These are phyloP conservation scores for Primulina tabacum DNA, from an alignment of 257 asterid genomes.

Conservation along the genomic window DNA sequence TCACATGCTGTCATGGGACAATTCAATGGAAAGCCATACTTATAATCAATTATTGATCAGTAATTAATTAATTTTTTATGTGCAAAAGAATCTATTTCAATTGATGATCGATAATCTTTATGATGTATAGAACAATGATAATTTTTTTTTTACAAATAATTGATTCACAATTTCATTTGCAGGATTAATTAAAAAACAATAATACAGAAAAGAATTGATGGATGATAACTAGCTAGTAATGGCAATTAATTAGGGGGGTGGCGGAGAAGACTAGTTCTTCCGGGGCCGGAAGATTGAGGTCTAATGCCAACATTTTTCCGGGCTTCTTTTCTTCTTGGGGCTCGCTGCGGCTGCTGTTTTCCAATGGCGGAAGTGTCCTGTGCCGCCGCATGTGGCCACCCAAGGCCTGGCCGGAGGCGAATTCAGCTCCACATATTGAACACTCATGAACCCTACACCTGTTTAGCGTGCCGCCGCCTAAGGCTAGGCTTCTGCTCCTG, in stretches of 20 bases:
- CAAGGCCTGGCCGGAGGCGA: conserved; percentile 83
- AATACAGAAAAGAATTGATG: conserved; percentile 29
- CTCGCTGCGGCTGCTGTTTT: conserved; percentile 25
- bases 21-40: neutral
- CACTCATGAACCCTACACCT: conserved; percentile 75
- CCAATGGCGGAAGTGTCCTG: conserved; percentile 48
- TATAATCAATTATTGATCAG: too few relatives aligned
- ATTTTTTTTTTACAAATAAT: conserved; percentile 7
- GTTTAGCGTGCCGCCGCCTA: conserved; percentile 1
- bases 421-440: conserved; percentile 80
- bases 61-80: too few relatives aligned
- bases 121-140: neutral
- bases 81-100: neutral
- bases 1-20: neutral
- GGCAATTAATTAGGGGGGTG: conserved; percentile 81
- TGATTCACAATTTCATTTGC: conserved; percentile 31
- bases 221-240: conserved; percentile 40
- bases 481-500: conserved; percentile 23
- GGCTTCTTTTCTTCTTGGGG: conserved; percentile 42
- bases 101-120: neutral
- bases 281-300: conserved; percentile 91
- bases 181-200: conserved; percentile 5
- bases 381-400: conserved; percentile 99
- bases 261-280: conserved; percentile 70
- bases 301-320: conserved; percentile 55